A percentile compares a stretch with the other conserved stretches of the same genome.
Evolutionary conservation across 495 filamentous ascomycete genomes (phyloP).

Genomic region (Aspergillus coremiiformis): DNA sequence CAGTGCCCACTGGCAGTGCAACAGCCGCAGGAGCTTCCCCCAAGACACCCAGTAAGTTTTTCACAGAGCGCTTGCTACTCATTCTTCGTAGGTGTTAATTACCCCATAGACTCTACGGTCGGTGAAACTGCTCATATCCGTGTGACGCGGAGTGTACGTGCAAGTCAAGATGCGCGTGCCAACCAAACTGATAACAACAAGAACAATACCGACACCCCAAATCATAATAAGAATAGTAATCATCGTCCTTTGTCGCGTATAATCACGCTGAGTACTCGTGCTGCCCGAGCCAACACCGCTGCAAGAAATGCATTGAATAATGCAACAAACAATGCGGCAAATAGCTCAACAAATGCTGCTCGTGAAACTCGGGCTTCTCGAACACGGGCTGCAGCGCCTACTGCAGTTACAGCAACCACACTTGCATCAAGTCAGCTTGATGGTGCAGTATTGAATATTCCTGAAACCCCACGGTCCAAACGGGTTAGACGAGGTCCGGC

Average conservation of each 20-base stretch:
- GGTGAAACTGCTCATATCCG: constrained; percentile 16
- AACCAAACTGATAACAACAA: constrained; percentile 14
- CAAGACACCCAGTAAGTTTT: constrained; percentile 13
- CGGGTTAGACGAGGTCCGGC: constrained; percentile 15
- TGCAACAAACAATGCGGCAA: not conserved
- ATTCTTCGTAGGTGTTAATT: not conserved
- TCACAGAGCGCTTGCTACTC: not conserved
- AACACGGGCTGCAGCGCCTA: constrained; percentile 15
- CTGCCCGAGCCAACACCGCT: constrained; percentile 6
- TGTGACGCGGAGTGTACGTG: constrained; percentile 21
- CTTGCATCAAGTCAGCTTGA: constrained; percentile 7
- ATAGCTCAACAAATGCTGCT: constrained; percentile 4
- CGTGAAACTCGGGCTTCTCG: constrained; percentile 24
- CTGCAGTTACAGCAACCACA: constrained; percentile 14
- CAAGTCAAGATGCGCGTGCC: constrained; percentile 21
- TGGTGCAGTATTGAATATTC: constrained; percentile 19
- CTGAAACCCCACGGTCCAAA: constrained; percentile 32
- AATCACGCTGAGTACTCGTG: constrained; percentile 18
- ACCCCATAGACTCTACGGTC: constrained; percentile 7
- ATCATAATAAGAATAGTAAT: constrained; percentile 7
- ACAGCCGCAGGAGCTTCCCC: constrained; percentile 1
- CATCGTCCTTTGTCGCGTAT: constrained; percentile 16
- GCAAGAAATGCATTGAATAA: constrained; percentile 1
- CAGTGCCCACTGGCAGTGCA: constrained; percentile 5
- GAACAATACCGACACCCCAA: constrained; percentile 2